Percentiles rank a stretch among this genome's conserved stretches.
Conservation (phyloP, 495 filamentous ascomycete species). For the Margaritispora aquatica region DNA sequence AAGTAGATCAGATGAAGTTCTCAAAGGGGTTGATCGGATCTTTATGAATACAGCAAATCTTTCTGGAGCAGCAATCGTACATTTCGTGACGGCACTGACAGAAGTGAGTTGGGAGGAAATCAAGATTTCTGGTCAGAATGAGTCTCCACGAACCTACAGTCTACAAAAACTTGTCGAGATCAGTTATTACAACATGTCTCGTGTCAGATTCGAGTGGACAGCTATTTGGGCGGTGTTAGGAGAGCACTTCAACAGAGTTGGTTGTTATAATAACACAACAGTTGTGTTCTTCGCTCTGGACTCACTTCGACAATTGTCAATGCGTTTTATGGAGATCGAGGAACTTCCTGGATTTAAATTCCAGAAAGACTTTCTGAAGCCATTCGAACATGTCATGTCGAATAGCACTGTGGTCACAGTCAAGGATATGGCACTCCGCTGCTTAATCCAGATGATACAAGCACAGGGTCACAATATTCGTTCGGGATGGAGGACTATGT, state of each 20-base stretch:
- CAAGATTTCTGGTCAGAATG: conserved; percentile 89
- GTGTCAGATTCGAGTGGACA: conserved; percentile 96
- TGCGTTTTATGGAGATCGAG: conserved; percentile 98
- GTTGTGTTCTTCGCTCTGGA: conserved; percentile 98
- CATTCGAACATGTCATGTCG: conserved; percentile 94
- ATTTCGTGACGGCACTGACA: conserved; percentile 88
- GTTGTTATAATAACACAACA: conserved; percentile 88
- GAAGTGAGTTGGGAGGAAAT: conserved; percentile 99
- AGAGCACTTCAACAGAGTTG: conserved; percentile 95
- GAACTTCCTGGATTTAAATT: conserved; percentile 99
- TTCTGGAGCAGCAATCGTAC: conserved; percentile 91
- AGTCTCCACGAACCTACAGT: conserved; percentile 91
- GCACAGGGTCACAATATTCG: conserved; percentile 92
- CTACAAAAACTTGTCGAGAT: conserved; percentile 98
- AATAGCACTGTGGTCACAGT: conserved; percentile 86
- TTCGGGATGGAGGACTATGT: conserved; percentile 98
- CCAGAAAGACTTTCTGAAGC: conserved; percentile 98
- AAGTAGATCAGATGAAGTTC: conserved; percentile 83
- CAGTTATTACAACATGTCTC: conserved; percentile 98
- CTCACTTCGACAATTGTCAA: conserved; percentile 88
- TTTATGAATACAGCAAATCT: conserved; percentile 94
- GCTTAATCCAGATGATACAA: conserved; percentile 98
- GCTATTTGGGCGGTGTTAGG: conserved; percentile 95
- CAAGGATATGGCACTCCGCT: conserved; percentile 97
- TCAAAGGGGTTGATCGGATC: conserved; percentile 88